These are phyloP conservation scores for Gaeumannomyces sp. DNA, from an alignment of 2,329 filamentous ascomycete species.

Conservation along the genomic window DNA sequence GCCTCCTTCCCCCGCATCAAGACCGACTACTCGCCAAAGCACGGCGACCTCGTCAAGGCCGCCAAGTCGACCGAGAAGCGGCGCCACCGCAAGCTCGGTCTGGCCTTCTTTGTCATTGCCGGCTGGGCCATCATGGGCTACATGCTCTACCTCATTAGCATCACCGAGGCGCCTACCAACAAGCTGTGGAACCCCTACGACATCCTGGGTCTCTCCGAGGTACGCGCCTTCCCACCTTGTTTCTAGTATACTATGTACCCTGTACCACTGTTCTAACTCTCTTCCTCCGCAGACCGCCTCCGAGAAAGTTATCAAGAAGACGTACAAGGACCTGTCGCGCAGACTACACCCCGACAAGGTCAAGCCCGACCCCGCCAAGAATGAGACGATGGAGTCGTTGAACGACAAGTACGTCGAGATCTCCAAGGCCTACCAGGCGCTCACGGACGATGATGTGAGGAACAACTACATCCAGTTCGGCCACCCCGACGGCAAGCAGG, in stretches of 20 bases:
- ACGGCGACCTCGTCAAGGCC: conserved; percentile 76
- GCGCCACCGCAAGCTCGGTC: conserved; percentile 82
- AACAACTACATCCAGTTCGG: conserved; percentile 97
- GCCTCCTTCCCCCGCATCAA: conserved; percentile 77
- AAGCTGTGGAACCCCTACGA: conserved; percentile 97
- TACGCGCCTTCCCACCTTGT: conserved; percentile 31
- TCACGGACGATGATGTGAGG: conserved; percentile 94
- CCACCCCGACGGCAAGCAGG: conserved; percentile 96
- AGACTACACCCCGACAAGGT: conserved; percentile 92
- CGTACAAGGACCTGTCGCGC: conserved; percentile 80
- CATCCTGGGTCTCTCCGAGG: conserved; percentile 79
- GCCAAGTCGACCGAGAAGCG: conserved; percentile 84
- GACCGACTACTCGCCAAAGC: conserved; percentile 71
- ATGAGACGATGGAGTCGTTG: conserved; percentile 77
- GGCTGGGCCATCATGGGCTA: conserved; percentile 82
- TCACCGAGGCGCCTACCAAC: conserved; percentile 62
- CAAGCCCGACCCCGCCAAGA: conserved; percentile 74
- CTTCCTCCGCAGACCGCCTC: conserved; percentile 54
- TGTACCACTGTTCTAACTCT: background rate
- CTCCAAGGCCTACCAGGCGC: conserved; percentile 94
- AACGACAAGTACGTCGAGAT: conserved; percentile 90
- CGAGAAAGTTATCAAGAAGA: conserved; percentile 87
- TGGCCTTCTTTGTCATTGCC: conserved; percentile 64
- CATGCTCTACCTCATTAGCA: conserved; percentile 86
- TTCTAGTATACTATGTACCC: background rate